Conservation (phyloP, 495 filamentous ascomycete species). For the Glonium stellatum region DNA sequence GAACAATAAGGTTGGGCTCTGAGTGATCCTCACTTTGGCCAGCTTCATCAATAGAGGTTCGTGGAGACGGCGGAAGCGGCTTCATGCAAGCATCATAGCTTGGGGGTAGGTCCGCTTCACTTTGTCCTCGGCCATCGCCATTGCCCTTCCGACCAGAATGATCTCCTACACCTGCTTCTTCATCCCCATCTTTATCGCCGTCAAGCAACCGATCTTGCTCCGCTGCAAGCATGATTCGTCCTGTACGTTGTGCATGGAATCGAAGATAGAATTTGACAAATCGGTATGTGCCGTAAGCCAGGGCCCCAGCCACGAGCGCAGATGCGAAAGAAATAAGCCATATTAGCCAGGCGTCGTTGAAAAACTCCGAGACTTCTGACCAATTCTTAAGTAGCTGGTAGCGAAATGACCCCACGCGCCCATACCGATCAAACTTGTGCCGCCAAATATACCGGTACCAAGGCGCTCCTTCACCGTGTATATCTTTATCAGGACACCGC, state of each 20-base stretch:
- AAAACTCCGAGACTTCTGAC: neutral
- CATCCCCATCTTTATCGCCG: slow-evolving; percentile 2
- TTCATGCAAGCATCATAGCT: neutral
- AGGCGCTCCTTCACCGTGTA: neutral
- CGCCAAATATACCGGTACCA: slow-evolving; percentile 20
- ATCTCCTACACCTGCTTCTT: slow-evolving; percentile 1
- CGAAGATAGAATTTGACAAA: neutral
- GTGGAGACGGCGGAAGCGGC: neutral
- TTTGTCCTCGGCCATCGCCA: too few species aligned
- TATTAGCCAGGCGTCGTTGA: slow-evolving; percentile 5
- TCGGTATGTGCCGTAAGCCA: neutral
- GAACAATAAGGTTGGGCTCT: too few species aligned
- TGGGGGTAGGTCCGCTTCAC: neutral
- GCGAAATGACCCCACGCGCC: slow-evolving; percentile 13
- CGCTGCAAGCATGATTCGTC: neutral
- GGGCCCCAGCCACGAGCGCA: neutral
- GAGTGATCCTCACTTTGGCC: too few species aligned
- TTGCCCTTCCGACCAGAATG: neutral
- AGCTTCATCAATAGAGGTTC: too few species aligned
- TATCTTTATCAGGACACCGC: slow-evolving; percentile 13
- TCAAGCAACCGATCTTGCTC: slow-evolving; percentile 13
- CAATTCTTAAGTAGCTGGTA: slow-evolving; percentile 3
- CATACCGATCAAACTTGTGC: slow-evolving; percentile 10
- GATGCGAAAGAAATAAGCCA: slow-evolving; percentile 8
- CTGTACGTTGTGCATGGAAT: neutral